Conservation (phyloP, 768 basidiomycete genomes). For the Collybiopsis luxurians region DNA sequence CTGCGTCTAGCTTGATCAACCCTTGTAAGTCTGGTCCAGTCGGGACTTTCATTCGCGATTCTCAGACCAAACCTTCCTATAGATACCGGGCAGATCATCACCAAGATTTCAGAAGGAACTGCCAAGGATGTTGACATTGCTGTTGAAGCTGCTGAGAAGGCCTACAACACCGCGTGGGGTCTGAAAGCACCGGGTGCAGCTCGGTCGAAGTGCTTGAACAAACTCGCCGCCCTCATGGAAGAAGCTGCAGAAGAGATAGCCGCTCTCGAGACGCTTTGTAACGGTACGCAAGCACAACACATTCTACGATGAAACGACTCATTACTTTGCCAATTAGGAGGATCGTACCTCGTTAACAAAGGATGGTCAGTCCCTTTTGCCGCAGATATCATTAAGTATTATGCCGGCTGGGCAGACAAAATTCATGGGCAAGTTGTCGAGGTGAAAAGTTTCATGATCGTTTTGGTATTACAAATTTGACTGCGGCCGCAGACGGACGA, state of each 20-base stretch:
- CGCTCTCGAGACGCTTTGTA: conserved; percentile 46
- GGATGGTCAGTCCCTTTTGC: conserved; percentile 12
- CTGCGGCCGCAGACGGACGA: conserved; percentile 6
- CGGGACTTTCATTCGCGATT: not conserved
- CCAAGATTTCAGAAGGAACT: conserved; percentile 48
- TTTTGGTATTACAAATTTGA: not conserved
- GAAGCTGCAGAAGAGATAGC: conserved; percentile 39
- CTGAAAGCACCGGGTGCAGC: conserved; percentile 32
- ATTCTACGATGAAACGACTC: not conserved
- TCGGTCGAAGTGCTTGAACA: conserved; percentile 35
- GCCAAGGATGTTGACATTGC: conserved; percentile 63
- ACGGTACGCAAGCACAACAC: conserved; percentile 21
- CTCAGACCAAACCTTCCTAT: conserved; percentile 14
- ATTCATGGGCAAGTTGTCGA: conserved; percentile 46
- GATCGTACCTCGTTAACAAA: conserved; percentile 12
- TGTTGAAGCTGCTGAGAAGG: conserved; percentile 56
- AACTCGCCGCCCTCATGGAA: conserved; percentile 49
- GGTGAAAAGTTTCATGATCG: not conserved
- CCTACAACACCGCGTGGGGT: conserved; percentile 33
- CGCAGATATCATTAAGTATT: conserved; percentile 45
- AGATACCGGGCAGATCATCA: conserved; percentile 59
- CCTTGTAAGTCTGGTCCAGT: conserved; percentile 29
- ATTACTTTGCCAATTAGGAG: too few relatives aligned
- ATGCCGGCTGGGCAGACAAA: too few relatives aligned
- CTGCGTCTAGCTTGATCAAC: conserved; percentile 57